These are phyloP conservation scores for Neltuma alba DNA, from an alignment of 306 rosid species.

Conservation along the genomic window DNA sequence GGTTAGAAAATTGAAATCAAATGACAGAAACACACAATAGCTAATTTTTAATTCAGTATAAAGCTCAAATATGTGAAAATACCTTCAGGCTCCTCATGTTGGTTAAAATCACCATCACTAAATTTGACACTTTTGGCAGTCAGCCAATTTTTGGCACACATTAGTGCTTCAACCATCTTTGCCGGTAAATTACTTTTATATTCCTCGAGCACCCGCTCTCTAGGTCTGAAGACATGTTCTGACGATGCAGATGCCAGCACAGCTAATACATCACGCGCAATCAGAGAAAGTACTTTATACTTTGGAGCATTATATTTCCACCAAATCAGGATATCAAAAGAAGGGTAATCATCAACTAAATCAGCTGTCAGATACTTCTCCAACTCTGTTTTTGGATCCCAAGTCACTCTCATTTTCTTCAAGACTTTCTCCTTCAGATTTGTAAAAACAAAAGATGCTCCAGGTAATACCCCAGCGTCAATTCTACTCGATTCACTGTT, in stretches of 20 bases:
- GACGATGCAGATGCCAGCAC: neutral
- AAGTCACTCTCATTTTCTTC: neutral
- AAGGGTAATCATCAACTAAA: neutral
- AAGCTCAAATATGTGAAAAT: neutral
- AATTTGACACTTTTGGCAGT: no score
- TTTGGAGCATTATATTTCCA: neutral
- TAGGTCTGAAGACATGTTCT: neutral
- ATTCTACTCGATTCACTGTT: neutral
- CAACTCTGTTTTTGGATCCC: neutral
- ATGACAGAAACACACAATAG: neutral
- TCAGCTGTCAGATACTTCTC: neutral
- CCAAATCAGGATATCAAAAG: neutral
- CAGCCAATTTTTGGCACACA: neutral
- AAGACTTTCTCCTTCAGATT: neutral
- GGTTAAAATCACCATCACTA: neutral
- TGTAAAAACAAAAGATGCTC: neutral
- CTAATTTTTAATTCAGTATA: neutral
- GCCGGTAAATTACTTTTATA: neutral
- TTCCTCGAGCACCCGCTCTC: neutral
- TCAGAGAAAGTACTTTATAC: neutral
- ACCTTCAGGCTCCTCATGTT: neutral
- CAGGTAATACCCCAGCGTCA: neutral
- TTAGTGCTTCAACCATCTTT: neutral
- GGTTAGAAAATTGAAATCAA: neutral
- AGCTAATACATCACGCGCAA: neutral